Percentiles rank a stretch among this genome's conserved stretches.
Evolutionary conservation across 2,329 filamentous ascomycete genomes (phyloP).

Genomic region (Geosmithia flava): DNA sequence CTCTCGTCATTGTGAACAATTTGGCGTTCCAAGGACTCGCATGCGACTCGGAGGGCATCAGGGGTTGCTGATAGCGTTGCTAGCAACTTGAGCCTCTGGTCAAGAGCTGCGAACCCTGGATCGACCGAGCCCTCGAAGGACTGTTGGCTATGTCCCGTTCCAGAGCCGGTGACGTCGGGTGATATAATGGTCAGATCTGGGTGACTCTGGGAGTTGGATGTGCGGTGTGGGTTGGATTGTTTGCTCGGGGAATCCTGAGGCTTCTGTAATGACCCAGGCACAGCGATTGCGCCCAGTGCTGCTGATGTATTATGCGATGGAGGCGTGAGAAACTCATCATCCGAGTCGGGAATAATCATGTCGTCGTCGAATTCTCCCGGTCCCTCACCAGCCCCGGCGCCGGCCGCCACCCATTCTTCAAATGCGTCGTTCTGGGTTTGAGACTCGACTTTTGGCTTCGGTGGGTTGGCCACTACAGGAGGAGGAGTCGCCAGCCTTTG

Average conservation of each 20-base stretch:
- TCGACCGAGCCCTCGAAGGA: neutral
- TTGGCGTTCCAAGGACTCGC: slow-evolving; percentile 23
- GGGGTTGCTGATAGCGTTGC: neutral
- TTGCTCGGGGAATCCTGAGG: neutral
- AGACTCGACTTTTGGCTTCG: neutral
- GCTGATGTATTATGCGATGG: slow-evolving; percentile 19
- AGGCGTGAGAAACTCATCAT: slow-evolving; percentile 39
- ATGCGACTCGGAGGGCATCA: neutral
- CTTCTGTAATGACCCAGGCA: neutral
- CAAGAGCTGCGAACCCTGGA: no score
- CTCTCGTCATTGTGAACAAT: slow-evolving; percentile 33
- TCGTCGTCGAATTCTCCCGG: slow-evolving; percentile 10
- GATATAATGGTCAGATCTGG: neutral
- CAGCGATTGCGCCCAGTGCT: neutral
- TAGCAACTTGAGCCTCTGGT: neutral
- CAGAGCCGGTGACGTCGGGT: neutral
- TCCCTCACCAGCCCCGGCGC: slow-evolving; percentile 3
- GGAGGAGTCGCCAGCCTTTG: neutral
- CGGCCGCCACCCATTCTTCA: slow-evolving; percentile 2
- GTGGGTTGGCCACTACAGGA: neutral
- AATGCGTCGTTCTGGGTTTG: neutral
- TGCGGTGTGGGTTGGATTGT: neutral
- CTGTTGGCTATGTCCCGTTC: neutral
- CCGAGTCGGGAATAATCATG: slow-evolving; percentile 40
- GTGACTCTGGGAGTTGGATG: neutral